Conservation (phyloP, 768 basidiomycete species). For the Strobilomyces dryophilus region DNA sequence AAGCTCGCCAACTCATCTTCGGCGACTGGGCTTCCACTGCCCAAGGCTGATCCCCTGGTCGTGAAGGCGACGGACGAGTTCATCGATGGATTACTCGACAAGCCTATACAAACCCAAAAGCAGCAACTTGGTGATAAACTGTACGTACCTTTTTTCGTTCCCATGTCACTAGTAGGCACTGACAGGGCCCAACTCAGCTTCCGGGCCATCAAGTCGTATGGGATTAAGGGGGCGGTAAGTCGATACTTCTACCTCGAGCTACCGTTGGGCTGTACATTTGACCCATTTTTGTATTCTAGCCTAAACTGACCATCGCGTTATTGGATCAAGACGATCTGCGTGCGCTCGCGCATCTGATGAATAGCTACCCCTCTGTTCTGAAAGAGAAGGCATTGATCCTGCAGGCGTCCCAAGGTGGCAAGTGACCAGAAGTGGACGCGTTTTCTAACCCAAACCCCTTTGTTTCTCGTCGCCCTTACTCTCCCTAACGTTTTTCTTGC, state of each 20-base stretch:
- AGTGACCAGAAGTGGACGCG: slow-evolving; percentile 11
- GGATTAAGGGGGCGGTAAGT: slow-evolving; percentile 76
- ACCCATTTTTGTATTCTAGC: slow-evolving; percentile 36
- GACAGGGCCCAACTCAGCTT: slow-evolving; percentile 37
- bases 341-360: slow-evolving; percentile 80
- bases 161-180: slow-evolving; percentile 12
- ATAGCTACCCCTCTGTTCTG: slow-evolving; percentile 76
- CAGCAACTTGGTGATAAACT: slow-evolving; percentile 79
- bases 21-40: slow-evolving; percentile 48
- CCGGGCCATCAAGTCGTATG: slow-evolving; percentile 65
- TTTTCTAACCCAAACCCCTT: background rate
- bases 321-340: slow-evolving; percentile 84
- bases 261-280: background rate
- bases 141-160: slow-evolving; percentile 34
- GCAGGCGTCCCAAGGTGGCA: slow-evolving; percentile 25
- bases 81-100: slow-evolving; percentile 55
- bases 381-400: slow-evolving; percentile 64
- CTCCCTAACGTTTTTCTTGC: background rate
- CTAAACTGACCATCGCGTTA: slow-evolving; percentile 79
- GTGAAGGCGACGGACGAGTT: slow-evolving; percentile 70
- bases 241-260: background rate
- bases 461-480: background rate
- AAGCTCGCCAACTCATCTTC: slow-evolving; percentile 53
- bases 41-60: slow-evolving; percentile 67
- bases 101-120: slow-evolving; percentile 60